phyloP scores from a whole-genome alignment of 495 filamentous ascomycete species.

The Cladorrhinum samala region DNA sequence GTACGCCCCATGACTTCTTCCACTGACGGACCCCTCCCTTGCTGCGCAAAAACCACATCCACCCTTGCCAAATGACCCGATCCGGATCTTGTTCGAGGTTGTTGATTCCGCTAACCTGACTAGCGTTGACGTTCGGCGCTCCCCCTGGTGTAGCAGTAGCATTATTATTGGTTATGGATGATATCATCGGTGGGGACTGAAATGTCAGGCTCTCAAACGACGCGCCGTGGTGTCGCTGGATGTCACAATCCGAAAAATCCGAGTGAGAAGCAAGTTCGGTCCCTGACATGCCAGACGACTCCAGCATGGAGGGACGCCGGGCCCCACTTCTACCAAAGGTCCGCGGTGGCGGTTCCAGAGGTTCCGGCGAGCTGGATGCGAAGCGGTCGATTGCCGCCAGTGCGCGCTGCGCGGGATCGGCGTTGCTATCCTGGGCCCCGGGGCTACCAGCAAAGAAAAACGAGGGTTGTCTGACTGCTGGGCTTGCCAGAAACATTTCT shows the following conservation, averaged over 20 bases:
- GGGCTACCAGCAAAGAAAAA: slow-evolving; percentile 16
- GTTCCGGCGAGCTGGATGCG: slow-evolving; percentile 62
- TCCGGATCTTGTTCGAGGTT: slow-evolving; percentile 50
- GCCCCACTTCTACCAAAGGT: slow-evolving; percentile 27
- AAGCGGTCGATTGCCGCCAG: slow-evolving; percentile 29
- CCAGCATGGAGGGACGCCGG: slow-evolving; percentile 50
- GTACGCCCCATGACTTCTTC: slow-evolving; percentile 90
- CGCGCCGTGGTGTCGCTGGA: slow-evolving; percentile 31
- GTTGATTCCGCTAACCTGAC: slow-evolving; percentile 49
- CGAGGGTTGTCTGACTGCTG: slow-evolving; percentile 38
- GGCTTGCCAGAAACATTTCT: slow-evolving; percentile 65
- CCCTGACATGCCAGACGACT: slow-evolving; percentile 67
- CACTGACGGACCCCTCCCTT: slow-evolving; percentile 87
- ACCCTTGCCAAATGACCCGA: slow-evolving; percentile 86
- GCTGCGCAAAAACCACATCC: slow-evolving; percentile 76
- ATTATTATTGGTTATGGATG: slow-evolving; percentile 5
- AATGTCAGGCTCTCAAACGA: slow-evolving; percentile 40
- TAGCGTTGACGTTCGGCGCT: slow-evolving; percentile 42
- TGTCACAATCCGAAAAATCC: slow-evolving; percentile 76
- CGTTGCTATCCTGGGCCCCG: not conserved
- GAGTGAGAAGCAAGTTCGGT: slow-evolving; percentile 85
- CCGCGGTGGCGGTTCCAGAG: slow-evolving; percentile 30
- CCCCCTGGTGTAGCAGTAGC: slow-evolving; percentile 10
- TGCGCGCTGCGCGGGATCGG: not conserved
- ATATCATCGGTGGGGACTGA: slow-evolving; percentile 25